Base-by-base conservation (phyloP, 495 filamentous ascomycete genomes). In the Penicillium psychrofluorescens region DNA sequence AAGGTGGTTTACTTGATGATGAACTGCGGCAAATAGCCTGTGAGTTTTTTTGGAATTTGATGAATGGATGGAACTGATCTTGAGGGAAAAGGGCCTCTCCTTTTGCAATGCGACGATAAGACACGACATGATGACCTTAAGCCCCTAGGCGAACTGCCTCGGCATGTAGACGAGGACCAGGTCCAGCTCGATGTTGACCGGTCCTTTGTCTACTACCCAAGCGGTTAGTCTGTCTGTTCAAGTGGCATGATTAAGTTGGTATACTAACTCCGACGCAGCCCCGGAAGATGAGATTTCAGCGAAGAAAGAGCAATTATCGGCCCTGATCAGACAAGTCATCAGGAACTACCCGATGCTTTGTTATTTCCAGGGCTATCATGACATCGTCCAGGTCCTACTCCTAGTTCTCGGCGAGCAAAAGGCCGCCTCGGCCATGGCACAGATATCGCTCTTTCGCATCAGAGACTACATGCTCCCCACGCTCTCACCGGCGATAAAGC, bases 331-430 rank as follows among this genome's bases (percentile, higher is more conserved):
- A 34, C 72, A 82, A 48, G 77, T 89, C 13, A 75, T 96, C 16
- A 78, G 92, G 12, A 75, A 78, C 8, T 75, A 95, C 55, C 94
- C 92, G 5, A 82, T 85, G 70, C 81, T 98, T 10, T 85, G 79
- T 66, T 98, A 98, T 66, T 97, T 97, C 67, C 92, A 98, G 72
- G 92, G 92, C 48, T 98, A 95, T 64, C 92, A 98, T 59, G 92
- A 98, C 65, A 96, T 98, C 55, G 91, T 86, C 49, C 94, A 97
- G 61, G 92, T 98, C n/a, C 72, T 98, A 37, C 77, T 96, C 5
- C 76, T 98, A 11, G 88, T 95, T 7, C 70, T 97, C 2, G 84
- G 82, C 13, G 60, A 68, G 30, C 72, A 78, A 6, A 45, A 67
- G n/a, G 62, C 73, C 4, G 56, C 70, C 27, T 53, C 65, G 3